A percentile compares a stretch with the other conserved stretches of the same genome.
Conservation (phyloP, 371 early-diverging fungal species). For the Parasitella parasitica region DNA sequence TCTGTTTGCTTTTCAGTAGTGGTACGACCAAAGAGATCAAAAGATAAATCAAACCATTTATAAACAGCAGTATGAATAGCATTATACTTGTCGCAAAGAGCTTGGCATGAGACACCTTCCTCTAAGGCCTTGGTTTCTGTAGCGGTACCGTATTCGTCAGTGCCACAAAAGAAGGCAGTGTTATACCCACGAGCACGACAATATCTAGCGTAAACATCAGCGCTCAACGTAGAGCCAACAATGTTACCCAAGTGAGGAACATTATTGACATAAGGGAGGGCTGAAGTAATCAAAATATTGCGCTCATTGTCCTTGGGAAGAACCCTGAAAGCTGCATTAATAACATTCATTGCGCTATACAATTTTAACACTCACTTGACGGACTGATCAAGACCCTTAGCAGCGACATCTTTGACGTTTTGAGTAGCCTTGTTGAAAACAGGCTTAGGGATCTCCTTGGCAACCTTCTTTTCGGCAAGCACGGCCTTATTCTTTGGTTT, state of each 20-base stretch:
- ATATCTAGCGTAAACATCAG: conserved; percentile 97
- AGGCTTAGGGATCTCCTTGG: conserved; percentile 23
- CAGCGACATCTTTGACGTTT: conserved; percentile 31
- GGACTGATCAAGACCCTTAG: conserved; percentile 11
- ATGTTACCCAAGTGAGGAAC: conserved; percentile 99
- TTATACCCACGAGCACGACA: conserved; percentile 92
- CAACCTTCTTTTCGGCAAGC: conserved; percentile 27
- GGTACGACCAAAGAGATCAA: conserved; percentile 98
- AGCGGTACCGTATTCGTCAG: conserved; percentile 99
- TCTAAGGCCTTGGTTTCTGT: conserved; percentile 99
- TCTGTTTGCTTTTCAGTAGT: conserved; percentile 88
- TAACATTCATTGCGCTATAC: not conserved
- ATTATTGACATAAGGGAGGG: conserved; percentile 99
- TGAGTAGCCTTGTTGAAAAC: conserved; percentile 36
- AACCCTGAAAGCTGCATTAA: conserved; percentile 28
- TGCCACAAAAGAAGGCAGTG: conserved; percentile 96
- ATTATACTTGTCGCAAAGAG: conserved; percentile 97
- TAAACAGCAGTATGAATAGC: conserved; percentile 90
- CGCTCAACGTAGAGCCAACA: conserved; percentile 97
- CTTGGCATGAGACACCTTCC: conserved; percentile 87
- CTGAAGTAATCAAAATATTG: conserved; percentile 96
- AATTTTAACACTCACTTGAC: conserved; percentile 26
- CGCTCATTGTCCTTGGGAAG: conserved; percentile 68
- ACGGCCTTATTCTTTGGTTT: conserved; percentile 36
- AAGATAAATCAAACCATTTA: conserved; percentile 96